phyloP scores from a whole-genome alignment of 164 flowering plant genomes.

The Umbellularia californica region DNA sequence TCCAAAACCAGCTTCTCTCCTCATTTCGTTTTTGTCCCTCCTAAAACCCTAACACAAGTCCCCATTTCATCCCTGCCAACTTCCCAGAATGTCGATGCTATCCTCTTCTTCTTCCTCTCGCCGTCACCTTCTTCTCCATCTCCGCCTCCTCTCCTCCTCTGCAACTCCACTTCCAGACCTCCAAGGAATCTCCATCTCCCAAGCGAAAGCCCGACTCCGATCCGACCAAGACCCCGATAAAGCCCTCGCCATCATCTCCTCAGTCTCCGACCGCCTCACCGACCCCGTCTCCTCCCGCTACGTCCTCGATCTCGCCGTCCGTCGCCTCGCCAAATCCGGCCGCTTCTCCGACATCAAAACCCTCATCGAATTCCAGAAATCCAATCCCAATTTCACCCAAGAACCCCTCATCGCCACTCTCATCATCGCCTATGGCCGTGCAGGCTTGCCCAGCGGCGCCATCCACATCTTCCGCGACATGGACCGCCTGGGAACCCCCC shows the following conservation, averaged over 20 bases:
- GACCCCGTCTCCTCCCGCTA: conserved; percentile 48
- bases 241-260: conserved; percentile 14
- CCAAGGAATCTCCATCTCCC: conserved; percentile 1
- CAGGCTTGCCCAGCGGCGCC: conserved; percentile 78
- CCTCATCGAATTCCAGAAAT: conserved; percentile 62
- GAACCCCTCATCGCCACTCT: conserved; percentile 55
- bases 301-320: conserved; percentile 55
- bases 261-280: conserved; percentile 8
- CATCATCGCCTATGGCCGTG: conserved; percentile 66
- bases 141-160: neutral
- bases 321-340: conserved; percentile 60
- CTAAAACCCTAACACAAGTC: neutral
- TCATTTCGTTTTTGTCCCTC: neutral
- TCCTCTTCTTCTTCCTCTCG: neutral
- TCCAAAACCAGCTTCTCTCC: too few species aligned
- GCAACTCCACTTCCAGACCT: neutral
- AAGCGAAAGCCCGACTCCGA: conserved; percentile 6
- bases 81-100: neutral
- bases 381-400: conserved; percentile 49
- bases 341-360: conserved; percentile 66
- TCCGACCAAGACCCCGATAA: conserved; percentile 10
- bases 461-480: conserved; percentile 53
- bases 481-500: conserved; percentile 58
- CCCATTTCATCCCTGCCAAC: neutral
- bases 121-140: neutral